Base-by-base conservation (phyloP, 352 stramenopile genomes). In the Achlya hypogyna region DNA sequence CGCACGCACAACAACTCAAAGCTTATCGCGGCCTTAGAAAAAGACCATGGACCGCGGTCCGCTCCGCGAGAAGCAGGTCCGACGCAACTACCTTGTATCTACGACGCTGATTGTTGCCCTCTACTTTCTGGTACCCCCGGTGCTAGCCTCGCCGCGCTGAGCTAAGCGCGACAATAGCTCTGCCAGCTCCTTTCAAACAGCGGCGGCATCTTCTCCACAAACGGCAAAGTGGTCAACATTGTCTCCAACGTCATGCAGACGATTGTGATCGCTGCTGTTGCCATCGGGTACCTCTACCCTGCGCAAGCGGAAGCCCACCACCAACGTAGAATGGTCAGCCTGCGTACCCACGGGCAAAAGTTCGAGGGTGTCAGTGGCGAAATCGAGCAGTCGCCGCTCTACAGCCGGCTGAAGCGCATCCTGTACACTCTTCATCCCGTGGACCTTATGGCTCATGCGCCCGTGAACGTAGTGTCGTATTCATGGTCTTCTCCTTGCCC, bases 381-480 rank as follows among this genome's bases (percentile, higher is more conserved):
- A 0, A 84, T 87, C 18, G 63, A 83, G 38, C 70, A 73, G 16
- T 86, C 81, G 23, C 78, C 81, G 1, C 71, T 89, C 1, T 89
- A 87, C 51, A 42, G 74, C 52, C 72, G 81, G 1, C 69, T 89
- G 18, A 79, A 84, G 63, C 68, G 77, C 38, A 86, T 89, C 59
- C 76, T 87, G 77, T 80, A 88, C 63, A 76, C 87, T 60, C 83
- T 78, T 20, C 43, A 58, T 0, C 75, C 65, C 42, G 65, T 75
- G 1, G 63, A 58, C 29, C 74, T 69, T 65, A 43, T 79, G 8
- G 73, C 77, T 28, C 45, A 58, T 25, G 49, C 73, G 14, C 1
- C 72, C 22, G 22, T 49, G 49, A 16, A 12, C 29, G 23, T 75
- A 78, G 69, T 29, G 38, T 86, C 38, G 69, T 84, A 12, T 87